Evolutionary conservation across 495 filamentous ascomycete genomes (phyloP), one percentile per base, ranked within the genome.

Genomic region (Penicillium angulare): DNA sequence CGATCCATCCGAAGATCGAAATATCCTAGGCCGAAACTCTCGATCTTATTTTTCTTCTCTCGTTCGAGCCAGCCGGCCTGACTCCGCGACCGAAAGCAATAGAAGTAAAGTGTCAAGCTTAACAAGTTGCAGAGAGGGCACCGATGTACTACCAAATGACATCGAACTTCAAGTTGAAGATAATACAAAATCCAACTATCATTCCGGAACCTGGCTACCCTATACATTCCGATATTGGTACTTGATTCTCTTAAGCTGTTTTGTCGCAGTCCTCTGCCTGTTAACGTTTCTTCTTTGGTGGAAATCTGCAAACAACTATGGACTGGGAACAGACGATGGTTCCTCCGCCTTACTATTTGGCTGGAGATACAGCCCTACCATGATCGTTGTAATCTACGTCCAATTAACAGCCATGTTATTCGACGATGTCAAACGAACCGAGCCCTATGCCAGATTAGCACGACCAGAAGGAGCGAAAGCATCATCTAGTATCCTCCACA

Each of bases 401-500:
- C 56, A 71, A 29, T 12, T 71, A 8, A 49, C 58, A 8, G 59
- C 64, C 0, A 42, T 64, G 15, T 31, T 68, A 5, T 44, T 69
- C 1, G 42, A 58, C 9, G 69, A 73, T 43, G 45, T 69, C 3
- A 64, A 65, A 39, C 57, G 69, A 13, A 71, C 67, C 1, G 63
- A 73, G 32, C 55, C 64, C 1, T 73, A 50, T 53, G 67, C 69
- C 9, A 53, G 64, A 7, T 46, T 73, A 18, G 61, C 67, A 12
- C 60, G 56, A 13, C 47, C 61, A n/a, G 38, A 38, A 6, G 66
- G 67, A 5, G 54, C 67, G 12, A 15, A 44, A 0, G 64, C 62
- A 9, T 43, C 54, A 7, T 13, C 39, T 0, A 63, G 64, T 34
- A 53, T 73, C 18, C 56, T 66, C 16, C 32, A 61, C 18, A 38